Evolutionary conservation across 495 filamentous ascomycete genomes (phyloP).

Genomic region (Hyaloscypha bicolor): DNA sequence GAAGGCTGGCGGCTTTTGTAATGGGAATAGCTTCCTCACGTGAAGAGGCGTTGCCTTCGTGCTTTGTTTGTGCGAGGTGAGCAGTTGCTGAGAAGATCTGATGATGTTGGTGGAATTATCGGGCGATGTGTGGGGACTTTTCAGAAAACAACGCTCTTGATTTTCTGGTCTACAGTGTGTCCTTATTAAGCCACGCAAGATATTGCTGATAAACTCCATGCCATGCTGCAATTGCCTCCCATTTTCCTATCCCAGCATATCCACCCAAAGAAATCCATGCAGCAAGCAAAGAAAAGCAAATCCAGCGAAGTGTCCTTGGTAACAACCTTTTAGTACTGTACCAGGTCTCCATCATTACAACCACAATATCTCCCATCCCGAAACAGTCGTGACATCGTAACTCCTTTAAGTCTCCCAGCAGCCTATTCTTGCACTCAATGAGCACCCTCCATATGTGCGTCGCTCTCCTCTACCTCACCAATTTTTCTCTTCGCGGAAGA

Average conservation of each 20-base stretch:
- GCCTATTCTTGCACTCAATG: conserved; percentile 9
- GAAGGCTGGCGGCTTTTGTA: background rate
- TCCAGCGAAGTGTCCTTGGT: background rate
- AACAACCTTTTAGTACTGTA: background rate
- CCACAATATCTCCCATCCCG: background rate
- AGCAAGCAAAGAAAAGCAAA: conserved; percentile 5
- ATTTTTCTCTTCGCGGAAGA: conserved; percentile 58
- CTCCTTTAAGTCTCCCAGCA: background rate
- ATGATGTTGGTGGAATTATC: background rate
- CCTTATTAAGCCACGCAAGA: conserved; percentile 2
- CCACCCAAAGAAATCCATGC: conserved; percentile 1
- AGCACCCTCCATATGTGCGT: conserved; percentile 14
- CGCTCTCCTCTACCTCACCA: conserved; percentile 40
- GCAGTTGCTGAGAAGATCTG: background rate
- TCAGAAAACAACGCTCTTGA: background rate
- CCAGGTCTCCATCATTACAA: background rate
- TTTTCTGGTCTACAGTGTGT: conserved; percentile 4
- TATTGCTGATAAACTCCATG: conserved; percentile 12
- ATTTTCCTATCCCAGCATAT: background rate
- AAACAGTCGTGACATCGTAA: background rate
- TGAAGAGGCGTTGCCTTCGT: conserved; percentile 17
- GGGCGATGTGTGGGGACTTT: background rate
- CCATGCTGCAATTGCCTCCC: background rate
- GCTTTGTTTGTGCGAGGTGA: background rate
- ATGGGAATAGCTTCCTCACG: conserved; percentile 14